These are phyloP conservation scores for Pyrenophora teres DNA, from an alignment of 2,329 filamentous ascomycete species.

Conservation along the genomic window DNA sequence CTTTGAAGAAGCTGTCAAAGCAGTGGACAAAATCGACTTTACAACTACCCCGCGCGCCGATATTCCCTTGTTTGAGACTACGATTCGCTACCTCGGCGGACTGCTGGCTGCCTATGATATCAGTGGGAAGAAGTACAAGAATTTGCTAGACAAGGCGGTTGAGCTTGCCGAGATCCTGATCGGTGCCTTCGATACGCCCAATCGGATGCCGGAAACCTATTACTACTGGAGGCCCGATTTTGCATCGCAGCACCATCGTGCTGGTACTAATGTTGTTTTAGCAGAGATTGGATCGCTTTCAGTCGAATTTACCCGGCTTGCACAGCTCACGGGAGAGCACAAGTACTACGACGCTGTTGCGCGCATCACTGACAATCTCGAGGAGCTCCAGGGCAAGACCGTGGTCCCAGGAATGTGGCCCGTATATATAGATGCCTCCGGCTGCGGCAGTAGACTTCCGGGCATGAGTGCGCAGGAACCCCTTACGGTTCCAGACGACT, in stretches of 20 bases:
- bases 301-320: constrained; percentile 56
- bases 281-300: constrained; percentile 56
- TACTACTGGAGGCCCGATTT: constrained; percentile 60
- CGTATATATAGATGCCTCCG: constrained; percentile 50
- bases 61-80: constrained; percentile 73
- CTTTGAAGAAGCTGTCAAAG: constrained; percentile 66
- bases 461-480: constrained; percentile 31
- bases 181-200: constrained; percentile 69
- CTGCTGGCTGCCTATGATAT: constrained; percentile 72
- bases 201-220: constrained; percentile 66
- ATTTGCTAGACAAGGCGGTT: constrained; percentile 64
- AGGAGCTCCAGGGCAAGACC: constrained; percentile 52
- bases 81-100: constrained; percentile 72
- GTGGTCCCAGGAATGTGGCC: constrained; percentile 57
- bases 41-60: constrained; percentile 55
- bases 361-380: constrained; percentile 52
- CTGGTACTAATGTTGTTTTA: constrained; percentile 49
- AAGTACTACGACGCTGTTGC: constrained; percentile 56
- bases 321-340: constrained; percentile 53
- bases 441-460: constrained; percentile 40
- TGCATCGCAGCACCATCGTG: constrained; percentile 46
- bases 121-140: constrained; percentile 57
- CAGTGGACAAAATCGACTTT: constrained; percentile 66
- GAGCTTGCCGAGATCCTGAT: constrained; percentile 69
- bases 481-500: constrained; percentile 17